Percentiles rank a stretch among this genome's conserved stretches.
These are phyloP conservation scores for Fraxinus cuspidata DNA, from an alignment of 257 asterid genomes.

Conservation along the genomic window DNA sequence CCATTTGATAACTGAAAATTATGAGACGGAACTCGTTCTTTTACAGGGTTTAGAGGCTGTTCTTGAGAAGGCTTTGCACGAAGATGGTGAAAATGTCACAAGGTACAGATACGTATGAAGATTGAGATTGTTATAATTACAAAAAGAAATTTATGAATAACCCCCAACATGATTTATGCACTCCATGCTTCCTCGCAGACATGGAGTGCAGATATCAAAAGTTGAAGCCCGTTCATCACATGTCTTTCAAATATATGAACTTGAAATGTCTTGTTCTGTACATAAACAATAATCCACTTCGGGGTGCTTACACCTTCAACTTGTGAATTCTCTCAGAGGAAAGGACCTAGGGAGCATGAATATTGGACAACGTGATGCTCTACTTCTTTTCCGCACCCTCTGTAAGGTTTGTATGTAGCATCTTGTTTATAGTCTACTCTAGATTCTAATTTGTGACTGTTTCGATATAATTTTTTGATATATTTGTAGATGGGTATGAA, in stretches of 20 bases:
- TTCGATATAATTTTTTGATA: slow-evolving; percentile 31
- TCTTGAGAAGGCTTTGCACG: slow-evolving; percentile 95
- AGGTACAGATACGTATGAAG: slow-evolving; percentile 50
- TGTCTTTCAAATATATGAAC: slow-evolving; percentile 18
- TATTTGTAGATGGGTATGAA: slow-evolving; percentile 94
- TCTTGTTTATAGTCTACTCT: slow-evolving; percentile 19
- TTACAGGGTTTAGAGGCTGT: slow-evolving; percentile 96
- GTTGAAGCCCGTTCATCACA: slow-evolving; percentile 17
- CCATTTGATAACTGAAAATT: slow-evolving; percentile 23
- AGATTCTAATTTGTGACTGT: slow-evolving; percentile 28
- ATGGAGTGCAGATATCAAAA: slow-evolving; percentile 23
- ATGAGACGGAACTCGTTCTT: slow-evolving; percentile 26
- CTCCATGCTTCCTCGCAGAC: slow-evolving; percentile 15
- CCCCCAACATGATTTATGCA: slow-evolving; percentile 19
- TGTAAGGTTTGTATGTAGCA: slow-evolving; percentile 82
- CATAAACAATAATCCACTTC: slow-evolving; percentile 20
- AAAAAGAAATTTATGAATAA: slow-evolving; percentile 19
- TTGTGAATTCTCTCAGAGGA: slow-evolving; percentile 55
- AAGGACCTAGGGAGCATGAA: slow-evolving; percentile 66
- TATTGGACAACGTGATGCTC: slow-evolving; percentile 86
- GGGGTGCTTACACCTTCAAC: slow-evolving; percentile 34
- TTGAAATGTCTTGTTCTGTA: slow-evolving; percentile 13
- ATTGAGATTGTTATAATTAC: slow-evolving; percentile 28
- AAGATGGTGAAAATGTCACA: slow-evolving; percentile 83
- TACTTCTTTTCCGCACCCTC: slow-evolving; percentile 93